Evolutionary conservation across 768 basidiomycete genomes (phyloP), one percentile per base, ranked within the genome.

Genomic region (Lentinula guzmanii): DNA sequence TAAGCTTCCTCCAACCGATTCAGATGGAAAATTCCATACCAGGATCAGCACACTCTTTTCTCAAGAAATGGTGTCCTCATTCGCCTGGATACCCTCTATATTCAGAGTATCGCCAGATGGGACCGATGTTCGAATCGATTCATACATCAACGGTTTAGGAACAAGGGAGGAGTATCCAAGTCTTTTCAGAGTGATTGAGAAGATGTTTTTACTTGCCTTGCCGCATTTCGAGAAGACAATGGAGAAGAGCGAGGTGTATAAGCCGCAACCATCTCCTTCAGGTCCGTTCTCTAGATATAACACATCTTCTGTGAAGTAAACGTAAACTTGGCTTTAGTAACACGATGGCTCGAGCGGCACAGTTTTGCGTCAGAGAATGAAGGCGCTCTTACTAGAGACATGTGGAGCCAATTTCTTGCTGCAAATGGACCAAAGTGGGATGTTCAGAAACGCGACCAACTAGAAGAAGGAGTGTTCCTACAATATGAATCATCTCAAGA

Each of bases 61-160:
- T 11, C 34, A 55, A 9, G 31, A 42, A 42, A 58, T 62, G 42
- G 33, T 18, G 15, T 66, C 65, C 9, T 10, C 18, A 4, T 65
- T 58, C 43, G 55, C 65, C 5, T 65, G 66, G 66, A 63, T 67
- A 2, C 65, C 65, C 1, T 63, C 66, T 3, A 42, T 66, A 37
- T 66, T 66, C 34, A 56, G 39, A 31, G 62, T 67, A 21, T 58
- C 53, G 1, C 11, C 53, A 11, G 64, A 65, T 51, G 62, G 64
- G 28, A 63, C 42, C 18, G 60, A 58, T 16, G 62, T 64, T 18
- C 58, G 35, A 9, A 67, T 67, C 43, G 35, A 63, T 8, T 61
- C 62, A 4, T 67, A 67, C 58, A 67, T 67, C 42, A 67, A 67
- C 52, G 65, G 65, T 7, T 37, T 65, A n/a, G 66, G 66, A 1